Evolutionary conservation across 164 flowering plant species (phyloP), one percentile per base, ranked within the genome.

Genomic region (Annona cherimola): DNA sequence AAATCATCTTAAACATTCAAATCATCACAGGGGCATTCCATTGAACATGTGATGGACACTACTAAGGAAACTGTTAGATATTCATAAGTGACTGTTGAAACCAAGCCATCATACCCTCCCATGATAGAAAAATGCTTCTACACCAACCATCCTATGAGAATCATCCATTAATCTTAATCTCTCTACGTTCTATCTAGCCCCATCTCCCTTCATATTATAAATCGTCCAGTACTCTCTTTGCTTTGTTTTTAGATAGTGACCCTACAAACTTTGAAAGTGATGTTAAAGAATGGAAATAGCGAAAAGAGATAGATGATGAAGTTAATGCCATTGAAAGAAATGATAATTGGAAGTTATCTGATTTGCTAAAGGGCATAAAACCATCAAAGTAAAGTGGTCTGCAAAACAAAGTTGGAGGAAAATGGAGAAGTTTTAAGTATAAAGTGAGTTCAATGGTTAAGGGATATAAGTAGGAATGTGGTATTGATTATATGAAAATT

Each of bases 301-400:
- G 57, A 41, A 68, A 74, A 42, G 61, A 72, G 1, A 69, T 74
- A 68, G 72, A 74, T 60, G 76, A 46, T 8, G 72, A 74, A 63
- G 45, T 69, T 45, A n/a, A 7, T 2, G 46, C 72, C 19, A 74
- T 74, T 74, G 68, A 68, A 63, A 68, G 67, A 40, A 74, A 60
- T 55, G 42, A 68, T 35, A 68, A 59, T 3, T 74, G 72, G 72
- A 61, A 61, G 63, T 39, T 74, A 35, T 11, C 45, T n/a, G 35
- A 74, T 68, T 43, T 73, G 11, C 69, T 35, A 6, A 19, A 35
- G 66, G 44, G 44, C 64, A 71, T 2, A 63, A 45, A 8, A 6
- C 50, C 12, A 74, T 74, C 40, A 42, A 68, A 35, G 61, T 74
- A 7, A 74, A 74, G 43, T 74, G 76, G 54, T 74, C 2, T 62